Percentiles rank a stretch among this genome's conserved stretches.
phyloP scores from a whole-genome alignment of 495 filamentous ascomycete species.

The Talaromyces thailandensis region DNA sequence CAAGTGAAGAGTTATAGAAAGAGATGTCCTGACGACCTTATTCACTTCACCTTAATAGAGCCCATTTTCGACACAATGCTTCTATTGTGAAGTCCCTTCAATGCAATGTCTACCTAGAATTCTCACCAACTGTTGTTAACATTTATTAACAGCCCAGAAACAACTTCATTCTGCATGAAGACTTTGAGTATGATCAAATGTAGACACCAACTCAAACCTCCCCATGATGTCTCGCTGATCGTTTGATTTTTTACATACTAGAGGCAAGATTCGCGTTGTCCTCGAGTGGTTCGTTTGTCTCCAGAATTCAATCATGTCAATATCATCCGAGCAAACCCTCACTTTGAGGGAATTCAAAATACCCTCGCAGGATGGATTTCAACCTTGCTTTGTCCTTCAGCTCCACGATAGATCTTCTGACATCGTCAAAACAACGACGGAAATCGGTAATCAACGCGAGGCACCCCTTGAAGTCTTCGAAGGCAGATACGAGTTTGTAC shows the following conservation, averaged over 20 bases:
- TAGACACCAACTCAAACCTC: neutral
- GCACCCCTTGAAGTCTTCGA: neutral
- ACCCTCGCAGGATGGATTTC: neutral
- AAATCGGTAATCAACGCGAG: neutral
- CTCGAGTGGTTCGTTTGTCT: neutral
- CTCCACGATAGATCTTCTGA: neutral
- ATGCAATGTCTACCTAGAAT: neutral
- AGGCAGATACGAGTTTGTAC: neutral
- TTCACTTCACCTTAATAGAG: neutral
- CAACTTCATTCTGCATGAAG: neutral
- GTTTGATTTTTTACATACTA: neutral
- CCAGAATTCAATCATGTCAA: neutral
- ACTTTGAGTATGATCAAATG: neutral
- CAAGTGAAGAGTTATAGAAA: neutral
- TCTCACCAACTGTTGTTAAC: neutral
- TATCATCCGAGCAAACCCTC: neutral
- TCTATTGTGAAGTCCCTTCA: neutral
- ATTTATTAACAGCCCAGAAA: neutral
- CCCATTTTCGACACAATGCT: neutral
- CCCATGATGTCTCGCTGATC: neutral
- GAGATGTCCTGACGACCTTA: neutral
- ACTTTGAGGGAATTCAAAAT: neutral
- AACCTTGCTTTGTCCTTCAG: neutral
- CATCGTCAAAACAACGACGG: neutral
- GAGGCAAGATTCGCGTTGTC: neutral